Evolutionary conservation across 1,139 yeast genomes (phyloP).

Genomic region (Scheffersomyces quercinus): DNA sequence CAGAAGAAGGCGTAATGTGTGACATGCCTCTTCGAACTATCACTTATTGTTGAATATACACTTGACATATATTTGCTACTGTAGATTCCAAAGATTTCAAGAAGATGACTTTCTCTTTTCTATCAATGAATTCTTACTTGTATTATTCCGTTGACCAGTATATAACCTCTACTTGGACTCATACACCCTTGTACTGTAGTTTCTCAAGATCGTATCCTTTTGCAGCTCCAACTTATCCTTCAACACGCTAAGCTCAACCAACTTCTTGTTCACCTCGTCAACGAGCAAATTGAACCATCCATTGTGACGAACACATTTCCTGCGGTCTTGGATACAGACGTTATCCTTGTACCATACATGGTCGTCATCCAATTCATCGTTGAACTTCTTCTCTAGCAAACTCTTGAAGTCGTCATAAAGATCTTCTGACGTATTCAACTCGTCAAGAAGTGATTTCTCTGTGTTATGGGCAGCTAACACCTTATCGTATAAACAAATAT

Average conservation of each 20-base stretch:
- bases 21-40: not conserved
- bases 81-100: no score
- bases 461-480: constrained; percentile 5
- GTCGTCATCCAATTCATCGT: constrained; percentile 12
- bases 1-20: constrained; percentile 20
- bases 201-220: constrained; percentile 25
- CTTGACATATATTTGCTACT: no score
- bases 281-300: constrained; percentile 63
- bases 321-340: constrained; percentile 61
- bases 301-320: constrained; percentile 65
- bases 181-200: constrained; percentile 37
- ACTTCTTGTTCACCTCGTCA: constrained; percentile 43
- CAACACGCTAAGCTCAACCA: constrained; percentile 25
- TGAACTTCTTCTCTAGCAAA: constrained; percentile 16
- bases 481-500: constrained; percentile 34
- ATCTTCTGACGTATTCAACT: constrained; percentile 1
- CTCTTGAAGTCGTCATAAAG: constrained; percentile 15
- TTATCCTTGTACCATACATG: constrained; percentile 20
- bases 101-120: no score
- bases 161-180: constrained; percentile 14
- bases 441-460: constrained; percentile 1
- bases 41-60: not conserved
- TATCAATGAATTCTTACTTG: no score
- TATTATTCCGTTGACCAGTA: no score
- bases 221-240: constrained; percentile 24